Conservation (phyloP, 345 rosid genomes). For the Balakata baccata region DNA sequence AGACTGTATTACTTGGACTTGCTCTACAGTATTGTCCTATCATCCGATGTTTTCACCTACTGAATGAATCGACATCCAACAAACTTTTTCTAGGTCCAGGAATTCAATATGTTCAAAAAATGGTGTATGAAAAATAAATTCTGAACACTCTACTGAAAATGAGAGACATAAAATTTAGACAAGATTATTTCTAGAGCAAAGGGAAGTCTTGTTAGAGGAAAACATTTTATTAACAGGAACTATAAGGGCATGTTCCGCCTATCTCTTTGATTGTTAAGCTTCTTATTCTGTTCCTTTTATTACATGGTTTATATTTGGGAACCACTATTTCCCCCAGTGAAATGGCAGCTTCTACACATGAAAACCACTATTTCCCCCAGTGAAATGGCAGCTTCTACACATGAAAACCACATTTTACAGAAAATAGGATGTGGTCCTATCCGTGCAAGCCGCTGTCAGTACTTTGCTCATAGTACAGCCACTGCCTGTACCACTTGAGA, state of each 20-base stretch:
- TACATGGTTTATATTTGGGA: not conserved
- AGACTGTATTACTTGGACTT: not conserved
- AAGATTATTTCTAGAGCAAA: not conserved
- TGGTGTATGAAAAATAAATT: not conserved
- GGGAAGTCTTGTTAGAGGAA: not conserved
- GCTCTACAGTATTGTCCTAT: not conserved
- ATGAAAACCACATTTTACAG: not conserved
- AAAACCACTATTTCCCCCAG: not conserved
- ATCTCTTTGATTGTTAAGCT: not conserved
- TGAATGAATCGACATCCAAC: not conserved
- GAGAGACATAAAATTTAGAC: not conserved
- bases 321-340: not conserved
- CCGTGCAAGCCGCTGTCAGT: not conserved
- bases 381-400: not conserved
- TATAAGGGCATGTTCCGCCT: not conserved
- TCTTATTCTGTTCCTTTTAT: not conserved
- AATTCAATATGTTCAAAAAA: not conserved
- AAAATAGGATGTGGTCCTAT: not conserved
- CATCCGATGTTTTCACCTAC: not conserved
- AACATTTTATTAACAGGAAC: not conserved
- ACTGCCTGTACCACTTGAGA: not conserved
- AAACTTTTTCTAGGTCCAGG: not conserved
- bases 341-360: not conserved
- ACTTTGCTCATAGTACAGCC: not conserved
- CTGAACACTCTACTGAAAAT: not conserved